Evolutionary conservation across 2,329 filamentous ascomycete species (phyloP), one percentile per base, ranked within the genome.

Genomic region (Fusarium beomiforme): DNA sequence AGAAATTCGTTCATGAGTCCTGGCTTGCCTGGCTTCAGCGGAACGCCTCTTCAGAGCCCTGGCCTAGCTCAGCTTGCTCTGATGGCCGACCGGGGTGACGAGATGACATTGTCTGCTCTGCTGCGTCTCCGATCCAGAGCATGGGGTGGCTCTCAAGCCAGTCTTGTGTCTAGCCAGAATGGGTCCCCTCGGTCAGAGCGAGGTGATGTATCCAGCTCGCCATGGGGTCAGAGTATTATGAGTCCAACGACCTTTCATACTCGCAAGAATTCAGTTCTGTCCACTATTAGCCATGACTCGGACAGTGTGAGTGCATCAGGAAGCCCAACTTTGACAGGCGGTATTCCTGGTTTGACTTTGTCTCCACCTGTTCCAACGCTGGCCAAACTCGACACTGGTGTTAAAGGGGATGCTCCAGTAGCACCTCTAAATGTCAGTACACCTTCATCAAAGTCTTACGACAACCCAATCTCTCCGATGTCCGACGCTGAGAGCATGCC

Each of bases 1-100:
- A 90, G 96, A 46, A 98, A 98, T 78, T 97, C 93, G 2, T 89
- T 97, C 64, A 93, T 97, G 83, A 93, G 92, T 64, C 83, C 95
- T 67, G 82, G 81, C 31, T 81, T 83, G 64, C 78, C 80, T 14
- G 74, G 78, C 6, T 76, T 80, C 33, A 76, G 77, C 16, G 88
- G 85, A 62, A 79, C 83, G 42, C 80, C 81, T 2, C 76, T 93
- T 5, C 85, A 90, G 34, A 93, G 91, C 71, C 92, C 93, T 1
- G 92, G 92, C 0, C 84, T 97, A 26, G 92, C 92, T 1, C 92
- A 97, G 78, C 83, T 97, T 26, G 92, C 93, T 2, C 88, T 86
- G 85, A 87, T 83, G 86, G 85, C 85, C 5, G 89, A 87, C 14
- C 83, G 79, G 23, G 81, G 80, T 21, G 83, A 89, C 50, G 90